These are phyloP conservation scores for Epichloe baconii DNA, from an alignment of 2,329 filamentous ascomycete genomes.

Conservation along the genomic window DNA sequence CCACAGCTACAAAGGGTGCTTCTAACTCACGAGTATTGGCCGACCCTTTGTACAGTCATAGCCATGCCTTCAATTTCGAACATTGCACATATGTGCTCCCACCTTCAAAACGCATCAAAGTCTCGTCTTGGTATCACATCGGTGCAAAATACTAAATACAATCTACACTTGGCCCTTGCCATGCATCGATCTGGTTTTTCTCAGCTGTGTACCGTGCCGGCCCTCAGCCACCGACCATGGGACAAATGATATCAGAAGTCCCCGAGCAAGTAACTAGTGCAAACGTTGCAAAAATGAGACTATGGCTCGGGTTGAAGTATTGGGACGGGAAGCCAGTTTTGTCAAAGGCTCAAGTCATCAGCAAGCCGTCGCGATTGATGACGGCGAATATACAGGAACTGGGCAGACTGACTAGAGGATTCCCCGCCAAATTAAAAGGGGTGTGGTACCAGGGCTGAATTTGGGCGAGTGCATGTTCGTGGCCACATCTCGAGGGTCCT, in stretches of 20 bases:
- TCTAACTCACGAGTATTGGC: neutral
- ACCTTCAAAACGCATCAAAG: constrained; percentile 78
- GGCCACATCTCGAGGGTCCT: constrained; percentile 61
- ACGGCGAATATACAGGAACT: constrained; percentile 51
- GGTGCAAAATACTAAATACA: constrained; percentile 66
- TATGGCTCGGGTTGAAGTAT: constrained; percentile 90
- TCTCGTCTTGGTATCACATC: constrained; percentile 78
- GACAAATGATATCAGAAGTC: constrained; percentile 29
- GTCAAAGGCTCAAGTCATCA: constrained; percentile 50
- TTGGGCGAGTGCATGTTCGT: constrained; percentile 77
- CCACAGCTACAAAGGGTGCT: too few species aligned
- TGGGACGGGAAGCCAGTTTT: constrained; percentile 72
- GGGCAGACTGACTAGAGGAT: constrained; percentile 53
- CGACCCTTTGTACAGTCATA: constrained; percentile 1
- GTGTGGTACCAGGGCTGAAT: constrained; percentile 58
- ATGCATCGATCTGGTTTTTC: constrained; percentile 75
- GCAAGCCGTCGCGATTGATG: constrained; percentile 61
- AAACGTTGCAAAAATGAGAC: constrained; percentile 60
- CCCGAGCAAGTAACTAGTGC: constrained; percentile 47
- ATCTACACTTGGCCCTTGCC: constrained; percentile 61
- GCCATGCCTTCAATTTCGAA: constrained; percentile 44
- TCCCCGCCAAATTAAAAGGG: constrained; percentile 41
- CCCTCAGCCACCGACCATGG: constrained; percentile 36
- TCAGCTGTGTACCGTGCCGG: constrained; percentile 64
- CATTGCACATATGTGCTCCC: constrained; percentile 72